These are phyloP conservation scores for Ophiostoma himal-ulmi DNA, from an alignment of 2,329 filamentous ascomycete genomes.

Conservation along the genomic window DNA sequence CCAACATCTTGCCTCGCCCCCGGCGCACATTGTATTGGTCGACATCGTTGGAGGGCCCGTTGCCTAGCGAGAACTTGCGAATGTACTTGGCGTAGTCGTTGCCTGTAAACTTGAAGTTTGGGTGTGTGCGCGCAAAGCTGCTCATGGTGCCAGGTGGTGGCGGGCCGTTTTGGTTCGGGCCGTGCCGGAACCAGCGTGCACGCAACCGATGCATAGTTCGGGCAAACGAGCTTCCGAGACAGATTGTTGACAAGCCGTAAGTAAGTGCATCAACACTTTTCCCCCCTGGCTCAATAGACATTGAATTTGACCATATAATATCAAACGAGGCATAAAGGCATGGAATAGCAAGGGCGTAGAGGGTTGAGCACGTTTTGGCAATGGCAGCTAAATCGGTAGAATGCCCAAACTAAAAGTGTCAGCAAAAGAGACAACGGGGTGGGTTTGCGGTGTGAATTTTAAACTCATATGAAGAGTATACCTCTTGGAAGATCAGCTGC, in stretches of 20 bases:
- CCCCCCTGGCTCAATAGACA: conserved; percentile 56
- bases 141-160: conserved; percentile 23
- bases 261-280: conserved; percentile 76
- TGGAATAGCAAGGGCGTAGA: conserved; percentile 69
- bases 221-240: conserved; percentile 55
- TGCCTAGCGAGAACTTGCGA: conserved; percentile 77
- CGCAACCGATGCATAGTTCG: conserved; percentile 36
- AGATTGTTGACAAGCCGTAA: conserved; percentile 73
- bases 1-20: conserved; percentile 83
- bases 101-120: conserved; percentile 30
- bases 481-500: conserved; percentile 73
- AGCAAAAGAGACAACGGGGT: no score
- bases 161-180: background rate
- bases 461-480: conserved; percentile 33
- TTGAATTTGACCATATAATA: conserved; percentile 78
- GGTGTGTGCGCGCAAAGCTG: background rate
- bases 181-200: conserved; percentile 9
- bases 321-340: conserved; percentile 81
- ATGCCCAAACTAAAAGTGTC: conserved; percentile 58
- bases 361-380: conserved; percentile 68
- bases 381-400: conserved; percentile 77
- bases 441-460: no score
- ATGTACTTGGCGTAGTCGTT: conserved; percentile 76
- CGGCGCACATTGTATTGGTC: conserved; percentile 76
- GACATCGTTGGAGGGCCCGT: conserved; percentile 72